Conservation (phyloP, 345 rosid genomes). For the Eucalyptus erythrocorys region DNA sequence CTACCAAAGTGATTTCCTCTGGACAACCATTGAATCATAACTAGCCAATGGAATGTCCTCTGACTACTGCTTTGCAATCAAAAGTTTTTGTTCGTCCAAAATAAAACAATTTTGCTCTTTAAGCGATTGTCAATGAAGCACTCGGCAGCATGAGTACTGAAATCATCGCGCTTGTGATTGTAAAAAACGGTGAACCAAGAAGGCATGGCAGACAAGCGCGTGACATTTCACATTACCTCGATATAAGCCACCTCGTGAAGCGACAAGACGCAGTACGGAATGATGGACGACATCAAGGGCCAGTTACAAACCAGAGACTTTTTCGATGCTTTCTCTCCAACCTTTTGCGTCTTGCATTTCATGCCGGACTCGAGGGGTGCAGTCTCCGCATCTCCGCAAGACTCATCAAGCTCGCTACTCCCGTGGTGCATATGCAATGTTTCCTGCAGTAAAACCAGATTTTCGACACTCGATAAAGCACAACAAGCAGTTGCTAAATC, state of each 20-base stretch:
- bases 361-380: background rate
- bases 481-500: background rate
- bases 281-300: conserved; percentile 83
- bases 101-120: background rate
- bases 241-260: conserved; percentile 94
- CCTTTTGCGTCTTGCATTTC: conserved; percentile 1
- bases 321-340: conserved; percentile 6
- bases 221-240: conserved; percentile 32
- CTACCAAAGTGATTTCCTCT: background rate
- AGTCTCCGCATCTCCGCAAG: conserved; percentile 25
- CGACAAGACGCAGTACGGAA: conserved; percentile 79
- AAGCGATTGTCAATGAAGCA: background rate
- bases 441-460: background rate
- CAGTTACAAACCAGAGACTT: conserved; percentile 54
- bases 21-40: background rate
- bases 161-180: background rate
- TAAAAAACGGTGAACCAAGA: too few species aligned
- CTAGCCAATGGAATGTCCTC: background rate
- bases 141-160: background rate
- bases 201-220: background rate
- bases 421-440: conserved; percentile 22
- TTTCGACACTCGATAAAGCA: background rate
- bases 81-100: background rate
- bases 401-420: conserved; percentile 9
- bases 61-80: background rate